These are phyloP conservation scores for Camelina laxa DNA, from an alignment of 345 rosid species.

Conservation along the genomic window DNA sequence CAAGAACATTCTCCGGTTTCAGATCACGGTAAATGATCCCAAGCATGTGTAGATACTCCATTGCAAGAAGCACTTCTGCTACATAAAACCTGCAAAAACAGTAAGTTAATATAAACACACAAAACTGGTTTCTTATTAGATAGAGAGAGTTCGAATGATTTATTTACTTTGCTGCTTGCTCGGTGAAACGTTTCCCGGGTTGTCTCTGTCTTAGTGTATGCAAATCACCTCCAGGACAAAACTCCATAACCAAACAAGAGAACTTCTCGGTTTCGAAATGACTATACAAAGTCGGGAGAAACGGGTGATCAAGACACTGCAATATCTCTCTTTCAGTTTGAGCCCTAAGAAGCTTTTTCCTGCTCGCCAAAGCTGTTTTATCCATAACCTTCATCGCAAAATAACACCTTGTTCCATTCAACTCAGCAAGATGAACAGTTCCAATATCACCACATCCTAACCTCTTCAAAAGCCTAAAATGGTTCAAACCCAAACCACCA, in stretches of 20 bases:
- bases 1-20: slow-evolving; percentile 89
- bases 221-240: slow-evolving; percentile 90
- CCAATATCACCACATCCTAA: slow-evolving; percentile 84
- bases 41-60: slow-evolving; percentile 89
- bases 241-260: slow-evolving; percentile 89
- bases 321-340: slow-evolving; percentile 85
- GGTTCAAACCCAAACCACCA: slow-evolving; percentile 70
- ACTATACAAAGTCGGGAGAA: slow-evolving; percentile 76
- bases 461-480: slow-evolving; percentile 77
- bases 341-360: slow-evolving; percentile 81
- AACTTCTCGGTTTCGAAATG: slow-evolving; percentile 87
- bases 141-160: not conserved
- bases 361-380: slow-evolving; percentile 70
- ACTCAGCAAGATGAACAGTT: slow-evolving; percentile 79
- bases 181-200: slow-evolving; percentile 78
- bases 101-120: not conserved
- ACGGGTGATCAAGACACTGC: slow-evolving; percentile 80
- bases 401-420: slow-evolving; percentile 69
- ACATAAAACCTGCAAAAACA: slow-evolving; percentile 68
- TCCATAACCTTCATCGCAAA: slow-evolving; percentile 87
- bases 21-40: slow-evolving; percentile 86
- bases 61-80: slow-evolving; percentile 81
- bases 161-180: slow-evolving; percentile 81
- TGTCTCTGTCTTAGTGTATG: slow-evolving; percentile 84
- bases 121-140: not conserved